Percentiles rank a stretch among this genome's conserved stretches.
Evolutionary conservation across 2,329 filamentous ascomycete genomes (phyloP).

Genomic region (Fusarium sambucinum): DNA sequence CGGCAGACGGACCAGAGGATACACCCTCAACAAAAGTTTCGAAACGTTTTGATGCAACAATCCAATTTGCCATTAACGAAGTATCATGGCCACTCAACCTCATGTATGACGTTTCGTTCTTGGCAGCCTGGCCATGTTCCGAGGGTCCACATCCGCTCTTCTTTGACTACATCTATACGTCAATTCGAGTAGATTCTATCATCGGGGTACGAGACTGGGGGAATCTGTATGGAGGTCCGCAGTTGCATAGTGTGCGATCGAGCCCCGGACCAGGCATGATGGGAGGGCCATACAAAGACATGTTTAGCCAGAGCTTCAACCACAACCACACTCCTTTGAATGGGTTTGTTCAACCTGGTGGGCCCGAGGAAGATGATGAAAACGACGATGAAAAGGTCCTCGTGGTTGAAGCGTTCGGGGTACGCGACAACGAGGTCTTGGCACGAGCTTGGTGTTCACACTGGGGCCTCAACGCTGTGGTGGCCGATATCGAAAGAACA

Average conservation of each 20-base stretch:
- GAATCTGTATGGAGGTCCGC: constrained; percentile 54
- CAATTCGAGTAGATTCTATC: constrained; percentile 72
- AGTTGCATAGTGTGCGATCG: constrained; percentile 51
- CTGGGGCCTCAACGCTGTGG: constrained; percentile 77
- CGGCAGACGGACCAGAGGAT: constrained; percentile 51
- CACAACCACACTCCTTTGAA: constrained; percentile 30
- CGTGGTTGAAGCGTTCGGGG: constrained; percentile 78
- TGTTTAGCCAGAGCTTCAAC: constrained; percentile 44
- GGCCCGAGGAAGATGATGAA: constrained; percentile 53
- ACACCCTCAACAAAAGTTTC: constrained; percentile 51
- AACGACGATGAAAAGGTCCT: constrained; percentile 74
- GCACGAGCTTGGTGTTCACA: constrained; percentile 82
- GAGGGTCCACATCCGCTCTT: constrained; percentile 76
- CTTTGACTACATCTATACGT: constrained; percentile 74
- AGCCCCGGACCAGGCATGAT: constrained; percentile 51
- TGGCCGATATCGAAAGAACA: constrained; percentile 76
- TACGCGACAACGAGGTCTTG: constrained; percentile 80
- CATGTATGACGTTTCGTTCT: constrained; percentile 73
- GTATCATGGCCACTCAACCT: constrained; percentile 73
- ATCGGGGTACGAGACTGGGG: constrained; percentile 76
- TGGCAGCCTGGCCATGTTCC: constrained; percentile 73
- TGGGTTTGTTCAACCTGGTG: constrained; percentile 34
- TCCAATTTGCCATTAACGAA: constrained; percentile 74
- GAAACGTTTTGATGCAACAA: constrained; percentile 68
- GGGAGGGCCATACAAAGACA: constrained; percentile 45